Evolutionary conservation across 139 green algal genomes (phyloP).

Genomic region (Mesostigma viride): DNA sequence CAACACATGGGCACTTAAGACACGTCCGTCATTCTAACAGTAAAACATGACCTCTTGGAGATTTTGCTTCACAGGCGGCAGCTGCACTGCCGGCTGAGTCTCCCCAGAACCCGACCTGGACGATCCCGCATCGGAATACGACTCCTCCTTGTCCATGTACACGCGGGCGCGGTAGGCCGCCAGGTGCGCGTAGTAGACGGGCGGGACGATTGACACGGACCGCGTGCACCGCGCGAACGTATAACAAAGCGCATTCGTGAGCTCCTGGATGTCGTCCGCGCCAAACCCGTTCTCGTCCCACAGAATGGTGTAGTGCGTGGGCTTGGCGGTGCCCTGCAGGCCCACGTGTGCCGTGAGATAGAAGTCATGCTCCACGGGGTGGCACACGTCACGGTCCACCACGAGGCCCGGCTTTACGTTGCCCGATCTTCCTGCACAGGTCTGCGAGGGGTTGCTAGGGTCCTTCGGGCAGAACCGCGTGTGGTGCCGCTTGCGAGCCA

Average conservation of each 20-base stretch:
- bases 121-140: no score
- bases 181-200: conserved; percentile 30
- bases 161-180: conserved; percentile 16
- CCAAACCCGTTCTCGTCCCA: conserved; percentile 69
- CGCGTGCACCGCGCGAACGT: conserved; percentile 64
- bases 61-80: no score
- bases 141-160: no score
- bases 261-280: conserved; percentile 57
- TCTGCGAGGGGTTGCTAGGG: no score
- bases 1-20: no score
- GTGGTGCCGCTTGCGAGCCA: conserved; percentile 66
- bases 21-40: no score
- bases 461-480: no score
- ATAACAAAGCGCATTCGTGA: conserved; percentile 81
- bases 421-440: no score
- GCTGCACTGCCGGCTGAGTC: no score
- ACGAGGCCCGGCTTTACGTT: no score
- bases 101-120: no score
- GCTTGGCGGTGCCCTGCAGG: conserved; percentile 27
- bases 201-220: conserved; percentile 46
- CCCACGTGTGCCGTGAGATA: conserved; percentile 72
- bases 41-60: no score
- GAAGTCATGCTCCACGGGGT: conserved; percentile 65
- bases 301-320: conserved; percentile 50
- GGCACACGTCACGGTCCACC: conserved; percentile 27